phyloP scores from a whole-genome alignment of 2,329 filamentous ascomycete genomes.

The Acephala macrosclerotiorum region DNA sequence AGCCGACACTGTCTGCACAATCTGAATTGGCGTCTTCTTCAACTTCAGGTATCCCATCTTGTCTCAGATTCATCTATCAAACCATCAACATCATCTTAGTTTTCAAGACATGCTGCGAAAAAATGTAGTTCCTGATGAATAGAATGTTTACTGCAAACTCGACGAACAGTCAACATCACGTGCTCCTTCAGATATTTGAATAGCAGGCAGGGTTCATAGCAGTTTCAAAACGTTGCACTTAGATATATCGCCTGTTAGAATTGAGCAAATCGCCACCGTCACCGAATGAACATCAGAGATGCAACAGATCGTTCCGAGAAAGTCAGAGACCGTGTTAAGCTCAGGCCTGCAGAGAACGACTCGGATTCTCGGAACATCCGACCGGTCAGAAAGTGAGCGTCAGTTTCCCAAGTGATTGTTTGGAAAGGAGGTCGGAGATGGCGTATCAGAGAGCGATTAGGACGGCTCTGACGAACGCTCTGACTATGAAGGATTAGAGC shows the following conservation, averaged over 20 bases:
- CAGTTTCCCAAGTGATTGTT: too few species aligned
- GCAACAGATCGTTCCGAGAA: too few species aligned
- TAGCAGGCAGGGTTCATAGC: not conserved
- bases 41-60: not conserved
- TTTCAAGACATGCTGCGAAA: not conserved
- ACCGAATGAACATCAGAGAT: not conserved
- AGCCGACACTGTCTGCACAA: not conserved
- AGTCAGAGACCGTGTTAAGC: too few species aligned
- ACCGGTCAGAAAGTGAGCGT: too few species aligned
- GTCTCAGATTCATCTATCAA: too few species aligned
- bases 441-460: too few species aligned
- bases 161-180: not conserved
- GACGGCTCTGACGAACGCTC: too few species aligned
- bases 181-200: not conserved
- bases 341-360: too few species aligned
- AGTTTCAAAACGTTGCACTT: not conserved
- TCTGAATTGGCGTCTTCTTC: not conserved
- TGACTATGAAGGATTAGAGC: too few species aligned
- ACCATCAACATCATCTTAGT: not conserved
- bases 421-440: too few species aligned
- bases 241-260: not conserved
- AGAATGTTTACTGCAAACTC: not conserved
- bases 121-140: not conserved
- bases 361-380: too few species aligned
- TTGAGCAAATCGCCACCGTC: not conserved